Evolutionary conservation across 805 yeast genomes (phyloP).

Genomic region (Spathaspora hagerdaliae): DNA sequence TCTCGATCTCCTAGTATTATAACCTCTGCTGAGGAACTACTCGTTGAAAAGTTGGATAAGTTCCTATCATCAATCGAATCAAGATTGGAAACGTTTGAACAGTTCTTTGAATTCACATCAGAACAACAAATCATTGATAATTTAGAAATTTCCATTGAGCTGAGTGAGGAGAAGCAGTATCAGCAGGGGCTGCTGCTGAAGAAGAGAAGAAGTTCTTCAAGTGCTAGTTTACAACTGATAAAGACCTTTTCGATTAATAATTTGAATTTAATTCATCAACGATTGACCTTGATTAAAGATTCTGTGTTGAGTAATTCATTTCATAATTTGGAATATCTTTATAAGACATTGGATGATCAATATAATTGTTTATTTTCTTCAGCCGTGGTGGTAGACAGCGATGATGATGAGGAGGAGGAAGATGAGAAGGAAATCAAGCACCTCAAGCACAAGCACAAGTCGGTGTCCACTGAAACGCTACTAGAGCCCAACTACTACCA

Average conservation of each 20-base stretch:
- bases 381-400: conserved; percentile 11
- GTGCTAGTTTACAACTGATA: conserved; percentile 26
- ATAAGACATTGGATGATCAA: conserved; percentile 38
- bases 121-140: conserved; percentile 1
- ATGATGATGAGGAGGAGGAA: background rate
- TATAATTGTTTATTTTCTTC: conserved; percentile 33
- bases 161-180: background rate
- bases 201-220: conserved; percentile 19
- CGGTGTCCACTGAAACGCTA: background rate
- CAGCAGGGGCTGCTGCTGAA: too few species aligned
- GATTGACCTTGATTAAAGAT: conserved; percentile 31
- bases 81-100: conserved; percentile 36
- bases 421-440: background rate
- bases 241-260: conserved; percentile 28
- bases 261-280: conserved; percentile 31
- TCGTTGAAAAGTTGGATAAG: conserved; percentile 37
- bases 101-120: conserved; percentile 28
- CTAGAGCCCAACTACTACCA: background rate
- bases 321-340: conserved; percentile 35
- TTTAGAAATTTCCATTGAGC: background rate
- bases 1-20: background rate
- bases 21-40: conserved; percentile 31
- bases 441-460: background rate
- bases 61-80: conserved; percentile 42
- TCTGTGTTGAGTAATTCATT: conserved; percentile 34